Base-by-base conservation (phyloP, 2,329 filamentous ascomycete genomes). In the Teratosphaeria nubilosa region DNA sequence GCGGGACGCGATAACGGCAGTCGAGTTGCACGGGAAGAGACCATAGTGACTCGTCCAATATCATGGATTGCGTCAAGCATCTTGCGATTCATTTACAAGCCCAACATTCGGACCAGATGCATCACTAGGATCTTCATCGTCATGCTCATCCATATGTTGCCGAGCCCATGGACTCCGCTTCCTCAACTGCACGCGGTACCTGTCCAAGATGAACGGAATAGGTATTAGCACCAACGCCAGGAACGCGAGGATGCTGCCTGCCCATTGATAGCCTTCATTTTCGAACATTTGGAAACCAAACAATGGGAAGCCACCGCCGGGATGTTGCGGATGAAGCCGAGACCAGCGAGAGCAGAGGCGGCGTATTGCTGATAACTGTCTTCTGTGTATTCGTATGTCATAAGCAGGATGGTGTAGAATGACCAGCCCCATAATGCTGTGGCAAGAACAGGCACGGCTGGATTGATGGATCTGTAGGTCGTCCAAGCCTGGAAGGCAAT, bases 321-420 rank as follows among this genome's bases (percentile, higher is more conserved):
- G 53, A 24, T 65, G 41, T 59, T 60, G 16, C 64, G 58, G 22
- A 65, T 51, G 41, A 66, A 63, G 0, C 62, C 65, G 54, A 66
- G 64, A 13, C 73, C 74, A 14, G 75, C 75, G 5, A 77, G 68
- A 1, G 74, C 75, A 16, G 70, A 73, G 4, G 75, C 75, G 5
- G 71, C 73, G 60, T 71, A 76, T 2, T 71, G 69, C 61, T 76
- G 74, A 59, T 80, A 80, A 1, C 74, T 72, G 59, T 80, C 78
- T 56, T 78, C 76, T 3, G 76, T 76, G 60, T 78, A 80, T 13
- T 73, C 76, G 50, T 78, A 72, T 1, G 77, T 76, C 73, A 77
- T 78, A 0, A 80, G 68, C 41, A 80, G 78, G 0, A 79, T 68
- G 2, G 75, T 76, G 58, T 78, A 78, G 61, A 79, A 78, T 2